These are phyloP conservation scores for Cladophialophora carrionii DNA, from an alignment of 2,329 filamentous ascomycete genomes.

Conservation along the genomic window DNA sequence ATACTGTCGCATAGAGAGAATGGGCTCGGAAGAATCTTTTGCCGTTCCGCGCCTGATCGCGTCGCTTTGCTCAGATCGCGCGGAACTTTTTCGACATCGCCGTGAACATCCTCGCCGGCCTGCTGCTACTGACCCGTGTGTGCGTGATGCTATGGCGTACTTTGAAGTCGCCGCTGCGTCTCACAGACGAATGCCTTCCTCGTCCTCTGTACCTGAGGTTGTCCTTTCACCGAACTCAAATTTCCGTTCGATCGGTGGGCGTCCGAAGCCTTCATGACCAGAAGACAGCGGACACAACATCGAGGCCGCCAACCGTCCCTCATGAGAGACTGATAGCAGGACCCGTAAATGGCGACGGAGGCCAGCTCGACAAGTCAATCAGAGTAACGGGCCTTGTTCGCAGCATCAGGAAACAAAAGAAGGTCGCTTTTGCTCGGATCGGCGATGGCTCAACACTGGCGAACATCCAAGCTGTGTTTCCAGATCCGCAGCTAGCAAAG, in stretches of 20 bases:
- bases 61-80: slow-evolving; percentile 2
- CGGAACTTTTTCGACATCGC: background rate
- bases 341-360: slow-evolving; percentile 2
- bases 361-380: slow-evolving; percentile 10
- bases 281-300: background rate
- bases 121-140: background rate
- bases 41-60: background rate
- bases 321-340: slow-evolving; percentile 23
- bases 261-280: slow-evolving; percentile 12
- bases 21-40: background rate
- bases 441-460: slow-evolving; percentile 83
- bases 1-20: background rate
- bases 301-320: slow-evolving; percentile 10
- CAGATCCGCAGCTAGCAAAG: slow-evolving; percentile 67
- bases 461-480: slow-evolving; percentile 77
- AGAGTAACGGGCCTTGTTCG: slow-evolving; percentile 35
- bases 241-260: background rate
- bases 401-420: slow-evolving; percentile 76
- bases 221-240: background rate
- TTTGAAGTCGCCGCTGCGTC: slow-evolving; percentile 26
- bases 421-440: slow-evolving; percentile 78
- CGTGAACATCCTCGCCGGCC: background rate
- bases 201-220: slow-evolving; percentile 8
- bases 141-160: slow-evolving; percentile 33
- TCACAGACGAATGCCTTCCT: slow-evolving; percentile 5